Evolutionary conservation across 2,329 filamentous ascomycete species (phyloP), one percentile per base, ranked within the genome.

Genomic region (Endoconidiophora polonica): DNA sequence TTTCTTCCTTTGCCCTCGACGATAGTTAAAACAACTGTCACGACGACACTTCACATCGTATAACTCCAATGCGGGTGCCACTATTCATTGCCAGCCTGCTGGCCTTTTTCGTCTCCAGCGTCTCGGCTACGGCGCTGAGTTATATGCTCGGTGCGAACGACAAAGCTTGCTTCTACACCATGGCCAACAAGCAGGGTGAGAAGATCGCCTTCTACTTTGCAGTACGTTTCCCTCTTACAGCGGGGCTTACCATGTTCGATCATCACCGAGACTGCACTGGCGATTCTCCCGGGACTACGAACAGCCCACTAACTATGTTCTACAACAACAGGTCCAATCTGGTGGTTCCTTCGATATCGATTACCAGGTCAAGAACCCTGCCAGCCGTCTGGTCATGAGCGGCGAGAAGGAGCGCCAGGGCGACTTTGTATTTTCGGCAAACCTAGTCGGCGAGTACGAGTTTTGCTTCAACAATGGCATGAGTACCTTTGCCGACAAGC

Each of bases 381-480:
- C 76, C 57, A 79, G 83, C 61, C 88, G 83, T 66, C 66, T 86
- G 54, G 81, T 98, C 54, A 68, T 96, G 59, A 79, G 88, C 54
- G 91, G 88, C 54, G 73, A 81, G 58, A 96, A 94, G 69, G 91
- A 84, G 69, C 79, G 90, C 57, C 90, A 96, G 68, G 91, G 90
- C 49, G 91, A 98, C 67, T 96, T 94, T 62, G 91, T 98, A 55
- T 98, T 98, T 66, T 94, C 88, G 0, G 91, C 88, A 43, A 86
- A 86, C 60, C 78, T 86, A 48, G 62, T 75, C 5, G 91, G 91
- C 57, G 90, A 96, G 61, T 95, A 96, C 69, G 78, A 80, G 49
- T 96, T 98, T 71, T 98, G 91, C 75, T 98, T 98, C 72, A 84
- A 88, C 68, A 98, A 98, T 62, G 83, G 91, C 63, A 94, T 98